Evolutionary conservation across 202 grass and related monocot genomes (phyloP), one percentile per base, ranked within the genome.

Genomic region (Bolboschoenoplectus hybrid): DNA sequence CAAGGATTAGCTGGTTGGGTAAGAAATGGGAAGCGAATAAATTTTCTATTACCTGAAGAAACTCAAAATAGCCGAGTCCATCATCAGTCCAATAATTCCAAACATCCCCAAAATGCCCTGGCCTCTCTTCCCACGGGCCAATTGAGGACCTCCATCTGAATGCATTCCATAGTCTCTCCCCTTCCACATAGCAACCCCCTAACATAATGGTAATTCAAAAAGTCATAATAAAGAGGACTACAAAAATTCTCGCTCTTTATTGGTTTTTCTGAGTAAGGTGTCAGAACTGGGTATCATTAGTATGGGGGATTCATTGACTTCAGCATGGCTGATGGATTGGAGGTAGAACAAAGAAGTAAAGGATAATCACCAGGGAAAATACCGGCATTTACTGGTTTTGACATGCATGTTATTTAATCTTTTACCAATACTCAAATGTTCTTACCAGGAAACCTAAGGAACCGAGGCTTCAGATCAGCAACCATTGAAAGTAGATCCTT

Each of bases 151-250:
- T 95, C 96, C 93, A 98, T 87, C 96, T 92, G 84, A 98, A 98
- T 72, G 96, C 96, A 80, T 98, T 94, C 80, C 96, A 89, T 86
- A 98, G 79, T 91, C 93, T 94, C 0, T 89, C 93, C 9, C 93
- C 96, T 89, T 95, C 96, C 36, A 98, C 91, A 68, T 91, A 98
- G 82, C 89, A 95, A 74, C 96, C 96, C 60, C 96, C 96, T 98
- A 86, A 57, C 4, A 76, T 53, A 69, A 88, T 34, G 61, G 72
- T 49, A 87, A 87, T 38, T 10, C 19, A 66, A 52, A 70, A 51
- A 70, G 3, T 32, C 41, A 67, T 35, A 82, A 16, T 8, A 67
- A 34, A 9, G 6, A 32, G 40, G 45, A 67, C 13, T 11, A 14
- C 36, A 47, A 13, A 35, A 69, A 66, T 45, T 81, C 11, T 43